These are phyloP conservation scores for Vitis hybrid DNA, from an alignment of 177 flowering plant species.

Conservation along the genomic window DNA sequence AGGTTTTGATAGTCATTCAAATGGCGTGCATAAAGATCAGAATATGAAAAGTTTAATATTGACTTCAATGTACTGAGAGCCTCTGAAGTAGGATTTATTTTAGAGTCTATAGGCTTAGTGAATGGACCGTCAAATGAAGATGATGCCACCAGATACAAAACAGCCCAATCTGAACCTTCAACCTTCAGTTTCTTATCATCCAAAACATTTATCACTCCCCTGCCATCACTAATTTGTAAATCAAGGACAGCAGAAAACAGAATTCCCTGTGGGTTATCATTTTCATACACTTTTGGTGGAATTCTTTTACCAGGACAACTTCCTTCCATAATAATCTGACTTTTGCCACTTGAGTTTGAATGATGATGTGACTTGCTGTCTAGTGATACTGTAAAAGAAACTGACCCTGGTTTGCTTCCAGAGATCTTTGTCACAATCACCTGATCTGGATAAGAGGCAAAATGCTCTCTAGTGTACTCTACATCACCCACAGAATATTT, in stretches of 20 bases:
- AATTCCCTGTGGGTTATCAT: slow-evolving; percentile 73
- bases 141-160: slow-evolving; percentile 66
- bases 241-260: slow-evolving; percentile 74
- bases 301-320: slow-evolving; percentile 67
- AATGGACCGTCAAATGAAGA: slow-evolving; percentile 91
- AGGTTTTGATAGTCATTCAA: slow-evolving; percentile 86
- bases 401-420: slow-evolving; percentile 59
- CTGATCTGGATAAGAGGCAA: slow-evolving; percentile 80
- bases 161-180: slow-evolving; percentile 69
- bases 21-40: slow-evolving; percentile 76
- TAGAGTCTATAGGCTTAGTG: slow-evolving; percentile 66
- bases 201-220: slow-evolving; percentile 37
- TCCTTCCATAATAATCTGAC: slow-evolving; percentile 80
- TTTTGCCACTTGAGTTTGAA: slow-evolving; percentile 38
- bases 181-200: slow-evolving; percentile 67
- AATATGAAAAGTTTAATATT: slow-evolving; percentile 43
- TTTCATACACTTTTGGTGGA: slow-evolving; percentile 33
- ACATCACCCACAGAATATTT: slow-evolving; percentile 61
- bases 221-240: slow-evolving; percentile 58
- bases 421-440: slow-evolving; percentile 74
- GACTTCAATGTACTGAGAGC: slow-evolving; percentile 35
- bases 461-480: slow-evolving; percentile 76
- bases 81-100: slow-evolving; percentile 60
- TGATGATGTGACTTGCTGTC: slow-evolving; percentile 79
- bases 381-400: slow-evolving; percentile 70